Evolutionary conservation across 352 stramenopile genomes (phyloP), one percentile per base, ranked within the genome.

Genomic region (Albugo candida): DNA sequence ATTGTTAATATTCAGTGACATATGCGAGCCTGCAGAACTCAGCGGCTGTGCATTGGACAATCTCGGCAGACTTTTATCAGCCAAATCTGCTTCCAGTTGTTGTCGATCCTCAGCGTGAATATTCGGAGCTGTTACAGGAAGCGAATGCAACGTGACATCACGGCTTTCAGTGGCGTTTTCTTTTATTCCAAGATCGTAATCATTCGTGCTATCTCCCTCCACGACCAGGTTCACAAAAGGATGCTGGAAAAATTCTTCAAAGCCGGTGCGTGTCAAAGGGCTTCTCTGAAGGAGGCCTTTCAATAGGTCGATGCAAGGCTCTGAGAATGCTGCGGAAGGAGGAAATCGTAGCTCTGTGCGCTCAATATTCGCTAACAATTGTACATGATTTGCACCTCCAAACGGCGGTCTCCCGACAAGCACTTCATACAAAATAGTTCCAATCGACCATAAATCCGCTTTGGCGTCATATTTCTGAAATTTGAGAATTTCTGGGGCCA

Each of bases 401-500:
- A 96, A 97, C 2, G 92, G 92, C 14, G 89, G 87, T n/a, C 73
- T 67, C 35, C 89, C 89, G 0, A 84, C 72, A 52, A 97, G 70
- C 81, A 97, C 95, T 68, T 98, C 93, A 59, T 94, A 98, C 20
- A 97, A 51, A 37, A 98, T 94, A 8, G 84, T 92, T 31, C 93
- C 93, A 2, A 97, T 88, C 1, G 78, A 95, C 92, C 92, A 98
- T 1, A 98, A 64, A 62, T 98, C 93, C 10, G 92, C 92, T 56
- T 97, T 97, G 21, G 85, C 83, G 65, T 97, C 87, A 60, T 98
- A 98, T 63, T 91, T 94, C 47, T 95, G 65, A 43, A 84, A 82
- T 56, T 78, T 72, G 49, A 98, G 72, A 58, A 98, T 96, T 71
- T 98, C 93, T 6, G 93, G 93, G 16, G 93, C 93, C 93, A 98